A percentile compares a stretch with the other conserved stretches of the same genome.
phyloP scores from a whole-genome alignment of 805 yeast species.

The Candida michaelii region DNA sequence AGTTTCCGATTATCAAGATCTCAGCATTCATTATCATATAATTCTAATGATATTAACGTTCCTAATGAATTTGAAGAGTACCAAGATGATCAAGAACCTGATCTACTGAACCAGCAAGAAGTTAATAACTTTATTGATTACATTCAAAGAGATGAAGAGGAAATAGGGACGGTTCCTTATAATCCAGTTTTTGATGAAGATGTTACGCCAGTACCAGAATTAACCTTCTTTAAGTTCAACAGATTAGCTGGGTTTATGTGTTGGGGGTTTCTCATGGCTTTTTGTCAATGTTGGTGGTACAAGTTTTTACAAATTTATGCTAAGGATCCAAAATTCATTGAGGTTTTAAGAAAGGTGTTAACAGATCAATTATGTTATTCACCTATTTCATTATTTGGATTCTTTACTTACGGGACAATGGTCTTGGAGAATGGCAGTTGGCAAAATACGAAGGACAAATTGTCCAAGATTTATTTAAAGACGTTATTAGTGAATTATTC shows the following conservation, averaged over 20 bases:
- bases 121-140: constrained; percentile 31
- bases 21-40: constrained; percentile 17
- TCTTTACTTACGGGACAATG: constrained; percentile 81
- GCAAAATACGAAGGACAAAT: constrained; percentile 61
- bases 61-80: neutral
- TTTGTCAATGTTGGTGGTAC: constrained; percentile 89
- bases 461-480: constrained; percentile 62
- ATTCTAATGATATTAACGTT: constrained; percentile 17
- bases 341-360: constrained; percentile 80
- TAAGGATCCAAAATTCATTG: constrained; percentile 78
- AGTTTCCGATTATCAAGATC: constrained; percentile 12
- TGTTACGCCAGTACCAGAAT: constrained; percentile 15
- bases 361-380: constrained; percentile 90
- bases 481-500: constrained; percentile 68
- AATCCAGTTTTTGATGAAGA: constrained; percentile 9
- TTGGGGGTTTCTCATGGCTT: constrained; percentile 86
- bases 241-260: constrained; percentile 76
- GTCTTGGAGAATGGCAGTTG: constrained; percentile 74
- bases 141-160: constrained; percentile 28
- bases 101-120: constrained; percentile 19
- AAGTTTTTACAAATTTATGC: constrained; percentile 77
- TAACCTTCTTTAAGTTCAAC: constrained; percentile 57
- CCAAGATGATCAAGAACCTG: constrained; percentile 12
- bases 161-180: constrained; percentile 12
- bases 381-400: constrained; percentile 76